Evolutionary conservation across 2,329 filamentous ascomycete genomes (phyloP).

Genomic region (Cladosporium sp.): DNA sequence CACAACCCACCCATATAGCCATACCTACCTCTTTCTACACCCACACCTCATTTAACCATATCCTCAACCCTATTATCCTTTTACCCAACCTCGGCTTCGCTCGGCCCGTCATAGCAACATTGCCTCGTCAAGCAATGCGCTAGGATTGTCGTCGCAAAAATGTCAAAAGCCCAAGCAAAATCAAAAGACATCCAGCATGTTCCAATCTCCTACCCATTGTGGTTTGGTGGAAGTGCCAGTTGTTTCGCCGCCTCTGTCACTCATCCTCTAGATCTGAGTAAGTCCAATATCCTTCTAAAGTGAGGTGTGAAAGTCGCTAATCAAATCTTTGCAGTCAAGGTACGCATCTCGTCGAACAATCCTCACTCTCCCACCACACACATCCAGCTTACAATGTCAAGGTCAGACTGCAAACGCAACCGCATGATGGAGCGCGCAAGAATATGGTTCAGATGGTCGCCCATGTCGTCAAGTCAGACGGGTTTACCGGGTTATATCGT

Average conservation of each 20-base stretch:
- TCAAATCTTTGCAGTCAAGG: conserved; percentile 38
- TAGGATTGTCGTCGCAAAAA: conserved; percentile 17
- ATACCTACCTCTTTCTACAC: too few species aligned
- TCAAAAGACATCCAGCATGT: conserved; percentile 39
- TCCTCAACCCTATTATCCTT: neutral
- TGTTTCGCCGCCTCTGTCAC: conserved; percentile 88
- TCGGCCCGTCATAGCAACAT: conserved; percentile 2
- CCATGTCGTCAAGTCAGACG: conserved; percentile 72
- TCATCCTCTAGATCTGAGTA: conserved; percentile 88
- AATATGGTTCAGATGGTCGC: conserved; percentile 82
- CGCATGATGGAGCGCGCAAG: conserved; percentile 62
- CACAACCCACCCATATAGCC: too few species aligned
- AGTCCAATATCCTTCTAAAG: conserved; percentile 31
- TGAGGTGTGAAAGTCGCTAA: conserved; percentile 26
- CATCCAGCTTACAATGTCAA: conserved; percentile 32
- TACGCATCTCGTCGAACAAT: conserved; percentile 22
- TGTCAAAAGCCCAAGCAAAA: conserved; percentile 40
- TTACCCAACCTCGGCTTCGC: conserved; percentile 2
- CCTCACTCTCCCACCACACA: neutral
- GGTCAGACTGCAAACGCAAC: conserved; percentile 85
- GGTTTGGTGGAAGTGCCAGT: conserved; percentile 94
- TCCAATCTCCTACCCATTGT: conserved; percentile 51
- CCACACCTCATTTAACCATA: neutral
- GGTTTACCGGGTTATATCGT: conserved; percentile 76
- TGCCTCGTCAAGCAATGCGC: conserved; percentile 6